Evolutionary conservation across 768 basidiomycete species (phyloP).

Genomic region (Pholiota microspora): DNA sequence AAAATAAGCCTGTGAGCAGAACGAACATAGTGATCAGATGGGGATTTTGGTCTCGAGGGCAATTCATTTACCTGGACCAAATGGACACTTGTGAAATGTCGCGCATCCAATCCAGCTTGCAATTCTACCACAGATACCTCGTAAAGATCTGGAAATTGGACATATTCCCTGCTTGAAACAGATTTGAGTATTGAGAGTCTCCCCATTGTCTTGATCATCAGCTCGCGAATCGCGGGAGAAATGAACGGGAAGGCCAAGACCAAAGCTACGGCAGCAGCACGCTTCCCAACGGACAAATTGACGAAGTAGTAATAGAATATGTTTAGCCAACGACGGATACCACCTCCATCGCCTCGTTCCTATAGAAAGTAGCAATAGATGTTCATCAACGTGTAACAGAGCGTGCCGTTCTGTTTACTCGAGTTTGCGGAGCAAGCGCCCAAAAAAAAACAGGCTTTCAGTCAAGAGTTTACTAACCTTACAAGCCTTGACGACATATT

Average conservation of each 20-base stretch:
- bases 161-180: no score
- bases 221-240: no score
- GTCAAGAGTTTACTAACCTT: neutral
- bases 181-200: no score
- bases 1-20: constrained; percentile 66
- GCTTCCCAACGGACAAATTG: neutral
- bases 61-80: constrained; percentile 48
- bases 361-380: neutral
- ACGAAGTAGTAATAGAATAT: neutral
- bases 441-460: neutral
- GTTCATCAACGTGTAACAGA: neutral
- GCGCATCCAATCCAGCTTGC: constrained; percentile 47
- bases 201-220: no score
- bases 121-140: constrained; percentile 57
- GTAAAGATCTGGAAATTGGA: constrained; percentile 51
- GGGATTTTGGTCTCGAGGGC: no score
- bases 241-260: neutral
- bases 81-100: constrained; percentile 56
- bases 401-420: neutral
- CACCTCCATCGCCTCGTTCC: neutral
- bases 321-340: neutral
- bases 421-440: neutral
- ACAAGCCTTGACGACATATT: neutral
- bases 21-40: no score
- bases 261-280: neutral